Base-by-base conservation (phyloP, 108 stramenopile genomes). In the Stephanodiscus minutulus region DNA sequence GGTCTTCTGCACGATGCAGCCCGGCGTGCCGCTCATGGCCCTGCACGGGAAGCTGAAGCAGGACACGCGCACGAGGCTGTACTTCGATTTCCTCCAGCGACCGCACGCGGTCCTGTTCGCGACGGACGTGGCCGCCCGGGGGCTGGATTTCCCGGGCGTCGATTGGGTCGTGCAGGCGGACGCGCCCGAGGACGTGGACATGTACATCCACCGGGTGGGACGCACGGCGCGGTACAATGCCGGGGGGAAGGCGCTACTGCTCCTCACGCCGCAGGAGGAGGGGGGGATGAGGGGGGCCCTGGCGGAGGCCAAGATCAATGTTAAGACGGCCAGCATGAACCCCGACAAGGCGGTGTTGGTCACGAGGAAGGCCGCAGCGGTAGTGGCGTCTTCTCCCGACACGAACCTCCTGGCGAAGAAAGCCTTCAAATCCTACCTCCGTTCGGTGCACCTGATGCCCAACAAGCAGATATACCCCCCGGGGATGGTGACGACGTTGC, bases 91-190 rank as follows among this genome's bases (percentile, higher is more conserved):
- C 76, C 61, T 91, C 35, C 88, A 86, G 47, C 84, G 88, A 41
- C 89, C 91, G 8, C 86, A 89, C 58, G 98, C 98, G 18, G 97
- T 97, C 10, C 31, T 99, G 64, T 95, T 99, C 61, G 96, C 96
- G 12, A 99, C 99, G 0, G 99, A 99, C 63, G 92, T 99, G 8
- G 98, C 98, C 5, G 89, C 96, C 3, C 81, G 99, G 7, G 98
- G 99, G 18, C 72, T 99, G 17, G 99, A 99, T 61, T 99, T 99
- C 74, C 98, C 97, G 0, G 72, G 78, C 24, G 97, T 99, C 18
- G 98, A 99, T 82, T 99, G 99, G 99, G 98, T 99, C 10, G 86
- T 98, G 7, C 97, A 99, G 83, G 90, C 86, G 8, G 99, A 99
- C 84, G 97, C 97, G 25, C 99, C 99, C 7, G 98, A 99, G 76